Conservation (phyloP, 2,329 filamentous ascomycete species). For the Hypoxylon sp. region DNA sequence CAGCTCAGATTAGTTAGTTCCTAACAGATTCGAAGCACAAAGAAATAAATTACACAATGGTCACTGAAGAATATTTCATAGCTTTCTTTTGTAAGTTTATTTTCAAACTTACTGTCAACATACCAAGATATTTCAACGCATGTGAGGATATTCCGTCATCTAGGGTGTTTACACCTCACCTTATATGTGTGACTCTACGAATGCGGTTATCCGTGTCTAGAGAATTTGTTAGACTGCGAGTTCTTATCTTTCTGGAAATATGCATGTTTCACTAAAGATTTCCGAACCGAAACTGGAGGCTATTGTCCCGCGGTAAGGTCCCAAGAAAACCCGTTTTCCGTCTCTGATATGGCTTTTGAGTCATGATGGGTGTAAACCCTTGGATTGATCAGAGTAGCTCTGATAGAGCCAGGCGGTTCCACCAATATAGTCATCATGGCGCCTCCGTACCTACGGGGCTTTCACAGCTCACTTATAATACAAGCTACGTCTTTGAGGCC, state of each 20-base stretch:
- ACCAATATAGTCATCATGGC: too few relatives aligned
- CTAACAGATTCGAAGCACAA: too few relatives aligned
- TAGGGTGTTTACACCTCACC: neutral
- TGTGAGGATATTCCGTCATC: too few relatives aligned
- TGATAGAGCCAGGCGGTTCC: neutral
- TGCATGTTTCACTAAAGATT: neutral
- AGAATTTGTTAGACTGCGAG: neutral
- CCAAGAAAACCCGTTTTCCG: neutral
- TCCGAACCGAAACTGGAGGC: neutral
- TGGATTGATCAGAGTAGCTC: neutral
- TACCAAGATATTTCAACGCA: too few relatives aligned
- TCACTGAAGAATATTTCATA: too few relatives aligned
- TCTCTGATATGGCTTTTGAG: neutral
- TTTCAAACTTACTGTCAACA: too few relatives aligned
- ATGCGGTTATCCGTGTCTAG: neutral
- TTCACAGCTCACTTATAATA: too few relatives aligned
- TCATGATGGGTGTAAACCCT: neutral
- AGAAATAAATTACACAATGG: too few relatives aligned
- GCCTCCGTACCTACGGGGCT: too few relatives aligned
- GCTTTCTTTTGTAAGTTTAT: too few relatives aligned
- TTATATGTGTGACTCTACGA: neutral
- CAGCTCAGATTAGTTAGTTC: neutral
- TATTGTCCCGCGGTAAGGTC: neutral
- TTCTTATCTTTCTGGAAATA: neutral
- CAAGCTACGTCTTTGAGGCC: too few relatives aligned